Evolutionary conservation across 768 basidiomycete species (phyloP), one percentile per base, ranked within the genome.

Genomic region (Boletus sp.): DNA sequence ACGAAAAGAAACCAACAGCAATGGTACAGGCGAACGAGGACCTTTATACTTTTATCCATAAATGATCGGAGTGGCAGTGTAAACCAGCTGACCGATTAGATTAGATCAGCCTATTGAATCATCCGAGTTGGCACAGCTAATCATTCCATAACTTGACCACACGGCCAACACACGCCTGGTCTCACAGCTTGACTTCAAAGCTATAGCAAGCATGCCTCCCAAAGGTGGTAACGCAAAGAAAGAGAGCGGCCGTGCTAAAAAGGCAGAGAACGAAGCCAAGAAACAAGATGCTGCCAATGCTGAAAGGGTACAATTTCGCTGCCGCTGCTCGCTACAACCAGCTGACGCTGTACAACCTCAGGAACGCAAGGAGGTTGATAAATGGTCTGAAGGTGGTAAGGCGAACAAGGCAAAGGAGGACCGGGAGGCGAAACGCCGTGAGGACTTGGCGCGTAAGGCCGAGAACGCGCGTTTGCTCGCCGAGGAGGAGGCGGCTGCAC

Each of bases 141-240:
- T 24, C 40, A 9, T 36, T 41, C 41, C 30, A 33, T 18, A 47
- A 53, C 29, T 12, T 18, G 36, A 48, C 15, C 47, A 8, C 57
- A 51, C 44, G 20, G 45, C 52, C 40, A 53, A 45, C 50, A 49
- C 40, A 45, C 48, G 6, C 30, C 9, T 15, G 10, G 35, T 20
- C 55, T 47, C 58, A 50, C 62, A 60, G 54, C 54, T 52, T 36
- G 41, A 50, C 24, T 8, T 46, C 15, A 28, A 40, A 56, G 33
- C 24, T 17, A 40, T n/a, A 52, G 36, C 10, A 32, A 18, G 2
- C 39, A 94, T 95, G 94, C 74, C 94, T 47, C 94, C 94, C 1
- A 92, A 92, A 73, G 90, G 87, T 59, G 84, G 81, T 64, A 96
- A 94, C 78, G 79, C 91, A 55, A 97, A 96, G 85, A 96, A 96